phyloP scores from a whole-genome alignment of 129 eudicot genomes.

The Flaveria bidentis region DNA sequence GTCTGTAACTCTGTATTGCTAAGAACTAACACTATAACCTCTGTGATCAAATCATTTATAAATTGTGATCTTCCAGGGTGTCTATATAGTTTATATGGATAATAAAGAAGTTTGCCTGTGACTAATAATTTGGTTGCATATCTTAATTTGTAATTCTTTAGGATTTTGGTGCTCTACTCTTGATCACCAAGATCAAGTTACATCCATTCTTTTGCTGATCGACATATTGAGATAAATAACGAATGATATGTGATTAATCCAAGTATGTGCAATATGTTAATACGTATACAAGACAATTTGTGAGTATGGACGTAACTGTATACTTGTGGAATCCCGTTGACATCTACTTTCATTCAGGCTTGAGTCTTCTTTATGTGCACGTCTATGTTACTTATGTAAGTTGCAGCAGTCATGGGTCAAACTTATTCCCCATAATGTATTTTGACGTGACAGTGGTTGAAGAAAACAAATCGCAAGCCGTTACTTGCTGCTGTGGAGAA shows the following conservation, averaged over 20 bases:
- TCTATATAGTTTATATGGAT: neutral
- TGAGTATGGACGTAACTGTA: neutral
- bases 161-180: conserved; percentile 7
- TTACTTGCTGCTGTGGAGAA: conserved; percentile 98
- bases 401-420: conserved; percentile 6
- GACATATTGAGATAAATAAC: neutral
- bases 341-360: neutral
- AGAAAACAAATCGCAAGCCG: conserved; percentile 84
- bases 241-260: neutral
- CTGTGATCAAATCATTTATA: neutral
- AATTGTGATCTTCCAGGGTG: too few species aligned
- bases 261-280: conserved; percentile 9
- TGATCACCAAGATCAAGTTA: conserved; percentile 23
- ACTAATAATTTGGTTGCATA: neutral
- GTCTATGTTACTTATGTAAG: neutral
- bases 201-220: neutral
- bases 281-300: neutral
- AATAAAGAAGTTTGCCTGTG: neutral
- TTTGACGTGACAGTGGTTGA: conserved; percentile 69
- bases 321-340: conserved; percentile 10
- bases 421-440: conserved; percentile 8
- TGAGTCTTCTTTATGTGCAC: neutral
- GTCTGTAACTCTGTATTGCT: neutral
- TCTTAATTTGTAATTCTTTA: neutral
- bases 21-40: neutral